Evolutionary conservation across 2,329 filamentous ascomycete genomes (phyloP).

Genomic region (Acephala macrosclerotiorum): DNA sequence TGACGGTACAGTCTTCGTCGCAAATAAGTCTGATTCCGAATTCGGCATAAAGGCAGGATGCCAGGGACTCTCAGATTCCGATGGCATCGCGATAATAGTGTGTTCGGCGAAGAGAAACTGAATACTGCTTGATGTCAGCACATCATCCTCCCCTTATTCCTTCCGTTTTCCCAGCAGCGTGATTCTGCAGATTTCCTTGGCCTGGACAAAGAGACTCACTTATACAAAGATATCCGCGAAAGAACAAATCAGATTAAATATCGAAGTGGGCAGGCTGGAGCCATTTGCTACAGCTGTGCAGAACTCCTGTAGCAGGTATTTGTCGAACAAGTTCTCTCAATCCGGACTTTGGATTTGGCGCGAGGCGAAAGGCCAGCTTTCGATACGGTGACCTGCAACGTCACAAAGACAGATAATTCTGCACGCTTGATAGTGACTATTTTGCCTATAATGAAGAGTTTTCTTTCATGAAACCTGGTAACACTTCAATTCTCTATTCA

Average conservation of each 20-base stretch:
- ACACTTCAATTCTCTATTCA: background rate
- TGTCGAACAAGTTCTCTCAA: constrained; percentile 4
- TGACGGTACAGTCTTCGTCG: constrained; percentile 22
- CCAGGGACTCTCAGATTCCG: constrained; percentile 55
- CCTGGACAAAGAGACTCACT: constrained; percentile 30
- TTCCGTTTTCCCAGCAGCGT: constrained; percentile 13
- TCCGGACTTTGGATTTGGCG: background rate
- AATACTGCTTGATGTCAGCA: constrained; percentile 40
- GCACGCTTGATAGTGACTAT: background rate
- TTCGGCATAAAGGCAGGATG: constrained; percentile 61
- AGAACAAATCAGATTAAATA: constrained; percentile 37
- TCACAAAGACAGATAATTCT: background rate
- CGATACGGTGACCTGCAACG: constrained; percentile 1
- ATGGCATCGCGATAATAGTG: constrained; percentile 48
- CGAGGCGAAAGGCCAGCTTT: constrained; percentile 27
- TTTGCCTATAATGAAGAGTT: background rate
- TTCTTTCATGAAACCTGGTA: background rate
- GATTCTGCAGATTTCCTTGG: constrained; percentile 2
- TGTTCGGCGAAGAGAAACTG: constrained; percentile 34
- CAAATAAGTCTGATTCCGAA: constrained; percentile 39
- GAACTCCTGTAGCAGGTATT: constrained; percentile 15
- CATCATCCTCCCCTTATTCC: constrained; percentile 10
- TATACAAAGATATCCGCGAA: constrained; percentile 40
- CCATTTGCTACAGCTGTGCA: constrained; percentile 30
- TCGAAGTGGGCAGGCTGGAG: constrained; percentile 22